Percentiles rank a stretch among this genome's conserved stretches.
Conservation (phyloP, 2,329 filamentous ascomycete species). For the Botrytis paeoniae region DNA sequence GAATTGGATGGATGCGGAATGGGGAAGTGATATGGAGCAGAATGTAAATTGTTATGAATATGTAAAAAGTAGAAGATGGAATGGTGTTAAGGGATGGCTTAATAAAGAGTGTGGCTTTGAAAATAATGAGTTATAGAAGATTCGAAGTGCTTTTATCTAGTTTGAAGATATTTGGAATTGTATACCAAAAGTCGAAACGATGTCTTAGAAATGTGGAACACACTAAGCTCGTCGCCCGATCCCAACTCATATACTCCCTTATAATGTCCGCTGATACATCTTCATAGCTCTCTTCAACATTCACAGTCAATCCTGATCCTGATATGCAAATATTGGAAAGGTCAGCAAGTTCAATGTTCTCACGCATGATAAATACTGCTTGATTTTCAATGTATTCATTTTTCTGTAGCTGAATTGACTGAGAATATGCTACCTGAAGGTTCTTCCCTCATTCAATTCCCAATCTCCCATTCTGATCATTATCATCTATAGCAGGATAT, state of each 20-base stretch:
- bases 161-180: not conserved
- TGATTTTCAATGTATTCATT: not conserved
- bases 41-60: no score
- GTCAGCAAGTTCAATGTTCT: no score
- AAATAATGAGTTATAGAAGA: not conserved
- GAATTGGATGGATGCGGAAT: no score
- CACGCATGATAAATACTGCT: not conserved
- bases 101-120: accelerated
- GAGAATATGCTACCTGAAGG: no score
- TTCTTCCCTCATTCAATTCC: no score
- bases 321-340: not conserved
- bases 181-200: not conserved
- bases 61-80: not conserved
- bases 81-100: not conserved
- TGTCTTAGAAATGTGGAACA: not conserved
- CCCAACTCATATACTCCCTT: not conserved
- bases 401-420: not conserved
- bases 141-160: not conserved
- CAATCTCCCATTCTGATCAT: not conserved
- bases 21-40: no score
- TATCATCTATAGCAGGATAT: not conserved
- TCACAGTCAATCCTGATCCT: not conserved
- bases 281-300: not conserved
- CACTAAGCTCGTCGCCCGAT: not conserved
- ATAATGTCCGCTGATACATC: not conserved